These are phyloP conservation scores for Globisporangium lucens DNA, from an alignment of 352 stramenopile species.

Conservation along the genomic window DNA sequence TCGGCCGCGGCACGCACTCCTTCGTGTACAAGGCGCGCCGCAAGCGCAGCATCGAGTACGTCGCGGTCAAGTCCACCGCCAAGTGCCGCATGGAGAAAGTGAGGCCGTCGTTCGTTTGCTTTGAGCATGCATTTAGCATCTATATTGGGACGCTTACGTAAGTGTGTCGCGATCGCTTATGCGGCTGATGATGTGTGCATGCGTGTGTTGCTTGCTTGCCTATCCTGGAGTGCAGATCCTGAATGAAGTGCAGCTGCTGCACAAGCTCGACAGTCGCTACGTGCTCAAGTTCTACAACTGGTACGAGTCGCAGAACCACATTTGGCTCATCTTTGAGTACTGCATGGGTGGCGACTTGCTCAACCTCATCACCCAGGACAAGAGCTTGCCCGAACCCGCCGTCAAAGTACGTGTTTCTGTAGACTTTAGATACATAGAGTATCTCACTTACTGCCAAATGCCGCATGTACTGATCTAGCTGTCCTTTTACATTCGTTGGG, in stretches of 20 bases:
- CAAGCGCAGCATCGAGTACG: conserved; percentile 92
- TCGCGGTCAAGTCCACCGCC: conserved; percentile 91
- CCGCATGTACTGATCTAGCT: no score
- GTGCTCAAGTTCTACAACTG: conserved; percentile 93
- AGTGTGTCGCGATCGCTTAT: not conserved
- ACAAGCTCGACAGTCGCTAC: conserved; percentile 82
- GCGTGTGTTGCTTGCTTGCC: not conserved
- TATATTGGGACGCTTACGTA: not conserved
- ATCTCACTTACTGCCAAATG: not conserved
- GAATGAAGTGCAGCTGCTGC: conserved; percentile 87
- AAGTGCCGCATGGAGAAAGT: conserved; percentile 92
- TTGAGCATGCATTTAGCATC: conserved; percentile 5
- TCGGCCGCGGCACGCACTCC: conserved; percentile 88
- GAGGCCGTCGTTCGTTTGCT: conserved; percentile 6
- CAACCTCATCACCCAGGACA: conserved; percentile 89
- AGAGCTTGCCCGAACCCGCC: conserved; percentile 70
- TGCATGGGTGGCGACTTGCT: conserved; percentile 90
- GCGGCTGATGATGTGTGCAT: not conserved
- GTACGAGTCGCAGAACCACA: conserved; percentile 95
- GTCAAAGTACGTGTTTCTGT: conserved; percentile 44
- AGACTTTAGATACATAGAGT: not conserved
- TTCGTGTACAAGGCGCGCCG: conserved; percentile 91
- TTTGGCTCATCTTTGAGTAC: conserved; percentile 95
- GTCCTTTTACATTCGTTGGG: not conserved
- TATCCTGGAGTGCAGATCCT: conserved; percentile 45